phyloP scores from a whole-genome alignment of 2,329 filamentous ascomycete genomes.

The Colletotrichum sp. region DNA sequence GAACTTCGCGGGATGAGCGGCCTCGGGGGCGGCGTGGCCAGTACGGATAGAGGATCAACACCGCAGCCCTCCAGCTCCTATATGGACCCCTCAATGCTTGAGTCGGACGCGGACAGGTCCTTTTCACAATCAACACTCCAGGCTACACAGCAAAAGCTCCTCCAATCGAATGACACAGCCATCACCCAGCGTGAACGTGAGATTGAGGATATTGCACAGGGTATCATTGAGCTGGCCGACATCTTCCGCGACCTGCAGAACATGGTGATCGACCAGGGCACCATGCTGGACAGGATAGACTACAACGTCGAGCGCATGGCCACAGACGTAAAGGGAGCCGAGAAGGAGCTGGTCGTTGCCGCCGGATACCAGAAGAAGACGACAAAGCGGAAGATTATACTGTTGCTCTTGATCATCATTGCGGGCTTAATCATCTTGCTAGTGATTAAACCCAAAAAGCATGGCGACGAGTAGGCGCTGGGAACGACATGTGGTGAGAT shows the following conservation, averaged over 20 bases:
- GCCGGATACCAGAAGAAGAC: constrained; percentile 87
- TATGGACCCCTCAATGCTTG: constrained; percentile 85
- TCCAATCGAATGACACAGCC: constrained; percentile 78
- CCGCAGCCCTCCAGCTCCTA: constrained; percentile 59
- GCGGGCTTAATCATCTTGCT: constrained; percentile 86
- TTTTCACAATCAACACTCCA: constrained; percentile 90
- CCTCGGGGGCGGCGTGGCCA: constrained; percentile 52
- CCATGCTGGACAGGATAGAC: constrained; percentile 92
- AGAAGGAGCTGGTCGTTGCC: constrained; percentile 88
- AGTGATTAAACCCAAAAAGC: constrained; percentile 76
- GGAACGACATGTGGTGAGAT: background rate
- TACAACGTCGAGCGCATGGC: constrained; percentile 98
- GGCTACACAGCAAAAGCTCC: constrained; percentile 72
- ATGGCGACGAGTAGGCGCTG: constrained; percentile 26
- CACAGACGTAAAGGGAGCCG: constrained; percentile 89
- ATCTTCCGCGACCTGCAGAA: constrained; percentile 95
- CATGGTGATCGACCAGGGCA: constrained; percentile 94
- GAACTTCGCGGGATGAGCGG: constrained; percentile 78
- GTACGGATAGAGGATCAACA: constrained; percentile 57
- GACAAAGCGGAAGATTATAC: constrained; percentile 90
- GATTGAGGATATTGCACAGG: constrained; percentile 97
- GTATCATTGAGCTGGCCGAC: constrained; percentile 95
- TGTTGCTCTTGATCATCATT: constrained; percentile 85
- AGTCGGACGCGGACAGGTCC: constrained; percentile 91
- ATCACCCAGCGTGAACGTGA: constrained; percentile 94